phyloP scores from a whole-genome alignment of 352 stramenopile species.

The Phytophthora capsici region DNA sequence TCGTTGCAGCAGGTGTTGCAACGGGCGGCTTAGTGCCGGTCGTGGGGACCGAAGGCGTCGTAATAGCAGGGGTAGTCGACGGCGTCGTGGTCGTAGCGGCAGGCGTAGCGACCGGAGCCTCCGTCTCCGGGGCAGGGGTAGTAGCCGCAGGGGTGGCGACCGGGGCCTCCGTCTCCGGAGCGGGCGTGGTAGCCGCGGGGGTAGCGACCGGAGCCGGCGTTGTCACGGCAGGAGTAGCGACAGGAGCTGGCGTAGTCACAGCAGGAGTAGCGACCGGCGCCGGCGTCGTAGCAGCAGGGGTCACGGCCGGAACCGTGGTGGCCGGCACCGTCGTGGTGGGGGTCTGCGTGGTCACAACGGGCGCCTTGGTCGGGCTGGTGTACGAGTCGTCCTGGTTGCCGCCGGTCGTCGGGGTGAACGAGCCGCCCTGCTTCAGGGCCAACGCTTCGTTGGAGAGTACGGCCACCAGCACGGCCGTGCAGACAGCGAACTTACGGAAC shows the following conservation, averaged over 20 bases:
- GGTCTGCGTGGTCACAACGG: constrained; percentile 23
- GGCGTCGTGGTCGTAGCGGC: constrained; percentile 4
- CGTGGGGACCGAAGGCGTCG: constrained; percentile 14
- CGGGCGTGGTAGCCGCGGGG: constrained; percentile 10
- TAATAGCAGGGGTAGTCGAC: constrained; percentile 2
- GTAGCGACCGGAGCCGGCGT: background rate
- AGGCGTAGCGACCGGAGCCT: background rate
- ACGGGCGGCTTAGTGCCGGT: constrained; percentile 7
- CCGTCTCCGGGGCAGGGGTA: background rate
- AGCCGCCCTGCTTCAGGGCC: constrained; percentile 27
- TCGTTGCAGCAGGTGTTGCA: background rate
- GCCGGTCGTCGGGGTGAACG: constrained; percentile 16
- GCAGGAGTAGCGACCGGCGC: constrained; percentile 5
- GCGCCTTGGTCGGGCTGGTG: constrained; percentile 21
- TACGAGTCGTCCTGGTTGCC: constrained; percentile 32
- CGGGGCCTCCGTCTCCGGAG: constrained; percentile 15
- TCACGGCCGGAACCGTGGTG: background rate
- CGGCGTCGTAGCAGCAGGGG: constrained; percentile 8
- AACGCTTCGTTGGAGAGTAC: constrained; percentile 46
- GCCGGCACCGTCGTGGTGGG: background rate
- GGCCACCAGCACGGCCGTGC: constrained; percentile 47
- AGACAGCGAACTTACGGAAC: constrained; percentile 48
- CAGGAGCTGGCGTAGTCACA: constrained; percentile 2
- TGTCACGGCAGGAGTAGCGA: background rate
- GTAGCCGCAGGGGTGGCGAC: constrained; percentile 1